phyloP scores from a whole-genome alignment of 257 asterid genomes.

The Cruciata laevipes region DNA sequence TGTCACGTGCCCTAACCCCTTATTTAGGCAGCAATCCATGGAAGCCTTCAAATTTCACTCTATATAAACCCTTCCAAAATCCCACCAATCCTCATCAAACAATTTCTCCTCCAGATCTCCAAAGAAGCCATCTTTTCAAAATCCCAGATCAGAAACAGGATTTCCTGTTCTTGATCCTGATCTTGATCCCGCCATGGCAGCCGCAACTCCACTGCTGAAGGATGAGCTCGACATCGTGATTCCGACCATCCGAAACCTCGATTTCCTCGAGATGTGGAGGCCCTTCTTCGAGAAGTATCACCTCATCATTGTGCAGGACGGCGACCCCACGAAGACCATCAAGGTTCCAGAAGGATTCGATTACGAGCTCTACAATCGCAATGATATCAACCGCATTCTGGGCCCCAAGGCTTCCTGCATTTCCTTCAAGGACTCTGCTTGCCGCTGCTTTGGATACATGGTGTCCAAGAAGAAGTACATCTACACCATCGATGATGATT shows the following conservation, averaged over 20 bases:
- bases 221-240: constrained; percentile 69
- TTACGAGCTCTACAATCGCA: constrained; percentile 60
- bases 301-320: constrained; percentile 67
- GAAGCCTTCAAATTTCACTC: neutral
- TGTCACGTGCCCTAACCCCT: constrained; percentile 5
- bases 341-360: constrained; percentile 66
- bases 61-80: constrained; percentile 2
- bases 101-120: constrained; percentile 1
- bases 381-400: constrained; percentile 55
- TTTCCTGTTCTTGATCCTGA: neutral
- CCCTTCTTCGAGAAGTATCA: constrained; percentile 65
- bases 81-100: neutral
- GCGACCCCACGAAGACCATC: constrained; percentile 57
- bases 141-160: neutral
- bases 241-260: constrained; percentile 68
- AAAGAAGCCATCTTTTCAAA: neutral
- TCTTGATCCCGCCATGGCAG: constrained; percentile 22
- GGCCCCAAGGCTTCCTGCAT: constrained; percentile 74
- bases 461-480: constrained; percentile 69
- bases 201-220: constrained; percentile 42
- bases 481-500: constrained; percentile 74
- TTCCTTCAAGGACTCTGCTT: constrained; percentile 75
- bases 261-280: constrained; percentile 73
- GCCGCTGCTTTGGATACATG: constrained; percentile 77
- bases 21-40: constrained; percentile 5